These are phyloP conservation scores for Lipomyces spencermartinsiae DNA, from an alignment of 805 yeast genomes.

Conservation along the genomic window DNA sequence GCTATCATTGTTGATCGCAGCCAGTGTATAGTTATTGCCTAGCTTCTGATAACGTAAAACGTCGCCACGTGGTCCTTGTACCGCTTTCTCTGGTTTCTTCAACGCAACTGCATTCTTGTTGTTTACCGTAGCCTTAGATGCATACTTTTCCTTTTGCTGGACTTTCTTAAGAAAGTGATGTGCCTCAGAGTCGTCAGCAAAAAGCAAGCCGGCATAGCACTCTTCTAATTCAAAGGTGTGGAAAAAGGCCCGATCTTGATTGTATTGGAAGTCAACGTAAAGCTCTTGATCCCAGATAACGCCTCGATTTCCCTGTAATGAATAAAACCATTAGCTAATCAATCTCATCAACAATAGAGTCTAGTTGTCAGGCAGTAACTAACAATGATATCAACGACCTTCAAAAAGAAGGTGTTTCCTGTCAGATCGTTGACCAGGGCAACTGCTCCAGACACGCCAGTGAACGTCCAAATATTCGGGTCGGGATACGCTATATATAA, in stretches of 20 bases:
- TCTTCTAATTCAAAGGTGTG: conserved; percentile 94
- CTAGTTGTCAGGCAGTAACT: background rate
- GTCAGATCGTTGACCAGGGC: conserved; percentile 89
- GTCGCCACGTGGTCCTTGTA: conserved; percentile 68
- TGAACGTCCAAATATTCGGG: conserved; percentile 78
- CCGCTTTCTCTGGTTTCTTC: conserved; percentile 55
- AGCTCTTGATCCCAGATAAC: conserved; percentile 98
- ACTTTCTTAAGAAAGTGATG: conserved; percentile 83
- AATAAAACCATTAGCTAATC: background rate
- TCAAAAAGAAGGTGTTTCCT: conserved; percentile 91
- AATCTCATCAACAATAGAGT: background rate
- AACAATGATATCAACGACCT: conserved; percentile 75
- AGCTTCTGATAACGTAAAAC: conserved; percentile 32
- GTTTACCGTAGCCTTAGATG: conserved; percentile 80
- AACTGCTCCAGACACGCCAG: conserved; percentile 89
- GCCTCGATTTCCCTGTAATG: conserved; percentile 68
- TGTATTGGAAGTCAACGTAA: conserved; percentile 83
- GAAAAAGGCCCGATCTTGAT: conserved; percentile 93
- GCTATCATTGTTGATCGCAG: conserved; percentile 43
- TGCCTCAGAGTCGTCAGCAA: conserved; percentile 90
- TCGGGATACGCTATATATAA: conserved; percentile 90
- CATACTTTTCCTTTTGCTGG: conserved; percentile 75
- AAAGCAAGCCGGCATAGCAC: conserved; percentile 82
- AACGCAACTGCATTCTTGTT: conserved; percentile 89
- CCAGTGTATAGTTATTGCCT: conserved; percentile 44